Evolutionary conservation across 2,329 filamentous ascomycete species (phyloP).

Genomic region (Penicillium concentricum): DNA sequence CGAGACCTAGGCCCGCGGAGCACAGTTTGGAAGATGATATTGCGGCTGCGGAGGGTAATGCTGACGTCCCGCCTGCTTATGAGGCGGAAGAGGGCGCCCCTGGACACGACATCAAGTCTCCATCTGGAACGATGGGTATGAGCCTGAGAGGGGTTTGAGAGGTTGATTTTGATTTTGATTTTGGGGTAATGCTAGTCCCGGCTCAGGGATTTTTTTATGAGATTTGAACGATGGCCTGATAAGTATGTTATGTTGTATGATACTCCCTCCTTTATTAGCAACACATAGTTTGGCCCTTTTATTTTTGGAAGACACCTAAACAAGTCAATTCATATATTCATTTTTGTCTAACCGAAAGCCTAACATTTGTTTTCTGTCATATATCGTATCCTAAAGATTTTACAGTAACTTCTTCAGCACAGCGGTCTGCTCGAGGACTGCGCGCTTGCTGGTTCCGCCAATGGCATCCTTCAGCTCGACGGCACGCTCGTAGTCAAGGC

Average conservation of each 20-base stretch:
- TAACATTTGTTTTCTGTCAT: conserved; percentile 11
- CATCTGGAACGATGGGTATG: conserved; percentile 9
- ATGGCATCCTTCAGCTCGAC: conserved; percentile 76
- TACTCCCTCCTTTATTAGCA: background rate
- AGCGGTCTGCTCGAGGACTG: conserved; percentile 68
- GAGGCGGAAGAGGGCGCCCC: conserved; percentile 1
- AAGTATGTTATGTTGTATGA: background rate
- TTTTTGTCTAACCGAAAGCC: conserved; percentile 25
- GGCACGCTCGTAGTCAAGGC: conserved; percentile 78
- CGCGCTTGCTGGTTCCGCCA: conserved; percentile 73
- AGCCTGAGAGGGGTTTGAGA: background rate
- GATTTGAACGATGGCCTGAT: background rate
- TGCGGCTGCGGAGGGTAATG: background rate
- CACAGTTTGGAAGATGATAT: background rate
- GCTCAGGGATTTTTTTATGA: background rate
- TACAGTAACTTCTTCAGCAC: conserved; percentile 57
- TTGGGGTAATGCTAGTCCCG: background rate
- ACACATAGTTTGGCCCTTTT: background rate
- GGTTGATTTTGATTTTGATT: background rate
- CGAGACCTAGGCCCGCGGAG: background rate
- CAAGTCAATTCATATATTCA: conserved; percentile 12
- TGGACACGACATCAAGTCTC: conserved; percentile 12
- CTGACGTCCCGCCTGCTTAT: conserved; percentile 18
- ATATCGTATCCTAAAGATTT: conserved; percentile 4
- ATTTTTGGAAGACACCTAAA: background rate